Percentiles rank a stretch among this genome's conserved stretches.
phyloP scores from a whole-genome alignment of 2,329 filamentous ascomycete genomes.

The Coniosporium tulheliwenetii region DNA sequence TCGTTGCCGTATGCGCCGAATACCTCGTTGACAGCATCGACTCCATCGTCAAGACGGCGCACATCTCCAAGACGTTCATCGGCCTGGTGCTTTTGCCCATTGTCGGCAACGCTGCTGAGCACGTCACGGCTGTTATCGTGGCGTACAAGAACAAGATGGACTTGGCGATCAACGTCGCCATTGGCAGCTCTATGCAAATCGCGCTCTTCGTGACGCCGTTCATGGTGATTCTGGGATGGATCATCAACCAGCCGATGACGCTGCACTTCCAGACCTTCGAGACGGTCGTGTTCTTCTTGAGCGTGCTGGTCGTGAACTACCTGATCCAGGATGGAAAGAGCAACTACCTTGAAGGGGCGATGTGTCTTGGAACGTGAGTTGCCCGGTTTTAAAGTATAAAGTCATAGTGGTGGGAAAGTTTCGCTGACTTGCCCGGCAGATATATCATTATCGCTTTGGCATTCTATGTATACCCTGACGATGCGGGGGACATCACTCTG shows the following conservation, averaged over 20 bases:
- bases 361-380: slow-evolving; percentile 32
- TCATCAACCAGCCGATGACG: slow-evolving; percentile 37
- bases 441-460: slow-evolving; percentile 45
- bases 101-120: slow-evolving; percentile 41
- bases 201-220: slow-evolving; percentile 42
- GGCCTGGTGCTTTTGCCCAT: slow-evolving; percentile 41
- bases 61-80: slow-evolving; percentile 41
- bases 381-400: neutral
- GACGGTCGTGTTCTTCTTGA: slow-evolving; percentile 73
- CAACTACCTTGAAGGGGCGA: slow-evolving; percentile 72
- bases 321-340: slow-evolving; percentile 71
- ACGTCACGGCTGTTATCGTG: slow-evolving; percentile 38
- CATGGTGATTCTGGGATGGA: slow-evolving; percentile 40
- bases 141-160: slow-evolving; percentile 44
- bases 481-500: slow-evolving; percentile 17
- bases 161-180: slow-evolving; percentile 38
- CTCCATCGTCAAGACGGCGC: slow-evolving; percentile 32
- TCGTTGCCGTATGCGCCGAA: slow-evolving; percentile 36
- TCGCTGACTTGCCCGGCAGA: slow-evolving; percentile 9
- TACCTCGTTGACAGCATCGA: slow-evolving; percentile 40
- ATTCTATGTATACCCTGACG: slow-evolving; percentile 45
- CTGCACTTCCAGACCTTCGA: slow-evolving; percentile 82
- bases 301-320: slow-evolving; percentile 76
- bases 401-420: neutral
- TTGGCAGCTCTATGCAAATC: slow-evolving; percentile 39